A percentile compares a stretch with the other conserved stretches of the same genome.
Conservation (phyloP, 495 filamentous ascomycete species). For the Penicillium dipodomyicola region DNA sequence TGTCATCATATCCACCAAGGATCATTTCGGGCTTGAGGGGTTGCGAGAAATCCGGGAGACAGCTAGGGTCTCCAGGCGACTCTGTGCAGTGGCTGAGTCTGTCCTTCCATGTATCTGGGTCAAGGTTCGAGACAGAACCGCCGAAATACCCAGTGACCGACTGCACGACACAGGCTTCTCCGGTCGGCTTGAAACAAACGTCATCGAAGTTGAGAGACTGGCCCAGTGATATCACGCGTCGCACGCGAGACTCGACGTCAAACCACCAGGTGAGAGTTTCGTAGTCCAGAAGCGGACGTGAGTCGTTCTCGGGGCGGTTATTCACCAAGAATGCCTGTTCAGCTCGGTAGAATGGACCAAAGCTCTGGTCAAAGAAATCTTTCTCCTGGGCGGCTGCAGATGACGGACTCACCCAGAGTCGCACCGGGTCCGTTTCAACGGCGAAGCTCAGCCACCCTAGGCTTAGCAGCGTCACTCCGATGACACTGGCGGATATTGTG, state of each 20-base stretch:
- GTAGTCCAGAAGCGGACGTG: conserved; percentile 77
- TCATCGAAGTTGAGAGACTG: conserved; percentile 68
- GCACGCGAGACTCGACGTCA: conserved; percentile 75
- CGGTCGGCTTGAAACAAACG: conserved; percentile 91
- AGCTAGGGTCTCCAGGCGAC: conserved; percentile 65
- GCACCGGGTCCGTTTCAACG: conserved; percentile 84
- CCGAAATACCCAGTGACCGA: conserved; percentile 84
- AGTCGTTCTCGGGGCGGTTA: conserved; percentile 61
- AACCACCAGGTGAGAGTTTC: conserved; percentile 94
- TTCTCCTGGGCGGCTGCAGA: conserved; percentile 92
- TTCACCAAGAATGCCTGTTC: conserved; percentile 95
- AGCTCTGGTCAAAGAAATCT: conserved; percentile 88
- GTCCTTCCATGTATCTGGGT: conserved; percentile 64
- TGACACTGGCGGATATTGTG: conserved; percentile 68
- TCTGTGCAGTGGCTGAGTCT: conserved; percentile 67
- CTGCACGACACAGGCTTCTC: conserved; percentile 87
- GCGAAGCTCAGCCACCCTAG: conserved; percentile 82
- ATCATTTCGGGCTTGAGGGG: conserved; percentile 82
- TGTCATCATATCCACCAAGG: conserved; percentile 72
- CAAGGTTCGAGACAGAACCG: conserved; percentile 60
- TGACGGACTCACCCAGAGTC: conserved; percentile 91
- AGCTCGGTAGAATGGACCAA: conserved; percentile 92
- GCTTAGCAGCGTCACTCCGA: conserved; percentile 73
- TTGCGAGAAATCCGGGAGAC: conserved; percentile 82
- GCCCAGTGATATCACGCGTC: conserved; percentile 61